Base-by-base conservation (phyloP, 2,329 filamentous ascomycete species). In the Cadophora luteo-olivacea region DNA sequence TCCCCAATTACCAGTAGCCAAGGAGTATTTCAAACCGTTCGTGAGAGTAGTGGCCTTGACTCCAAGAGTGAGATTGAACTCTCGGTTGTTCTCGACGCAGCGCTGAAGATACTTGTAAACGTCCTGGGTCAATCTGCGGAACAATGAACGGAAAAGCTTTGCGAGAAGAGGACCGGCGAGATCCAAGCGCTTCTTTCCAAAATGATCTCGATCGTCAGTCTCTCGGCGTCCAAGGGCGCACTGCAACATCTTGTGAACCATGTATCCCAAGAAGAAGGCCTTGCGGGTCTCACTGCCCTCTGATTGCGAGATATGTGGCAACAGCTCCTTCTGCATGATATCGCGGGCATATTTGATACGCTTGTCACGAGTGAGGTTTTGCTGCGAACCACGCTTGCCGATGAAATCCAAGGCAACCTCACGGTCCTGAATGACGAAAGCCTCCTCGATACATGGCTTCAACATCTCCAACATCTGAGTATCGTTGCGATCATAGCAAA, bases 1-100 rank as follows among this genome's bases (percentile, higher is more conserved):
- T 77, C 96, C 97, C 97, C 96, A 99, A 82, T 99, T 99, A 73
- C 96, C 96, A 16, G 96, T 99, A 32, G 96, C 95, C 70, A 99
- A 85, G 64, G 96, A 97, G 81, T 99, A 99, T 79, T 97, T 97
- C 73, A 99, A 83, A 61, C 95, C 96, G 78, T 96, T 97, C 24
- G 94, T 97, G 73, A 99, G 86, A 24, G 96, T 97, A 71, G 90
- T 91, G 25, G 92, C 90, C 83, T 97, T 98, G 77, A 98, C 91
- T 74, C 94, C 96, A 68, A 97, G 87, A 16, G 92, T 92, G 52
- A 98, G 83, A 72, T 96, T 96, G 83, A 99, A 97, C 71, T 97
- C 92, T 69, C 90, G 88, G 80, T 92, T 92, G 65, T 89, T 90
- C 80, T 99, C 94, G 62, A 99, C 93, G 75, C 94, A 97, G 72